Evolutionary conservation across 2,329 filamentous ascomycete species (phyloP), one percentile per base, ranked within the genome.

Genomic region (Apiospora marii): DNA sequence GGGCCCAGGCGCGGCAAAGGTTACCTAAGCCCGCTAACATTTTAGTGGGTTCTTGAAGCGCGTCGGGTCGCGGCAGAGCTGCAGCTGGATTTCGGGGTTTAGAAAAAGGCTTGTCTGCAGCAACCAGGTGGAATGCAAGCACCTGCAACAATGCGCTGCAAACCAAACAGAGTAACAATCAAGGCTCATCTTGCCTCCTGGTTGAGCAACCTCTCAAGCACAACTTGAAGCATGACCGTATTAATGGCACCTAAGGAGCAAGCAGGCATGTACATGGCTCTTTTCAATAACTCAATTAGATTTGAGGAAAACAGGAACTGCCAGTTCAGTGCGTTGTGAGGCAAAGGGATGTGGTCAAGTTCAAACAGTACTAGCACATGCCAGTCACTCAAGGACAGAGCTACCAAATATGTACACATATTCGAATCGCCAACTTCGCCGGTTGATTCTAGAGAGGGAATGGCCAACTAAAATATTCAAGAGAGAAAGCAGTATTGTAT

Each of bases 61-160:
- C 34, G 30, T 64, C 58, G 30, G 58, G 19, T 41, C 30, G 58
- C 58, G 58, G 53, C 27, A 61, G 53, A 61, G 30, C 30, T 61
- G 53, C 53, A 22, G 53, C 53, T 37, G 22, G 8, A 8, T n/a
- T 19, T 41, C 34, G 58, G 27, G 53, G 8, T 37, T 61, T 12
- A 30, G 51, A 19, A 37, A 37, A 41, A 41, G 34, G 30, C 6
- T 19, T 22, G 0, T 13, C 2, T 14, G 58, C 58, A n/a, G 19
- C 58, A n/a, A 5, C 7, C 12, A 12, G 30, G 5, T 37, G 16
- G 6, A 14, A 61, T 37, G 22, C 48, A 48, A 34, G 51, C 27
- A 58, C 49, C 48, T 51, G 3, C n/a, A 51, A 51, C 6, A 30
- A 61, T 61, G 53, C 53, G 6, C 53, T 61, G 37, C 1, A 7